Base-by-base conservation (phyloP, 2,329 filamentous ascomycete genomes). In the Fusarium protoensiforme region DNA sequence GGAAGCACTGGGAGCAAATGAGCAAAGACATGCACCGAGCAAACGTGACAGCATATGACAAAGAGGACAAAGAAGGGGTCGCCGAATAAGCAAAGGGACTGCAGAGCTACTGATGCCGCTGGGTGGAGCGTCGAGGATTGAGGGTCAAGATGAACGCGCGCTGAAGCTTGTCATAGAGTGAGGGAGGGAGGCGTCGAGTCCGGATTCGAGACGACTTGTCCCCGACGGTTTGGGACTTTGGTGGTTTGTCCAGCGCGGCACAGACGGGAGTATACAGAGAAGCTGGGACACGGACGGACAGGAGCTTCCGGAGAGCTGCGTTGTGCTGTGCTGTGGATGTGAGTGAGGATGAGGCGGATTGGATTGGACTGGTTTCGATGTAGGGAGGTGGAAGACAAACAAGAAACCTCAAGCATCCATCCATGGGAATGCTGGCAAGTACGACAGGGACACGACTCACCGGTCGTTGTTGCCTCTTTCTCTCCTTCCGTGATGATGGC, bases 1-100 rank as follows among this genome's bases (percentile, higher is more conserved):
- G 38, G 29, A 41, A 27, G 39, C 18, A 57, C 41, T 60, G 58
- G 35, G 60, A 74, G 58, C 46, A 46, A 69, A 69, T 51, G 64
- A 61, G 71, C 57, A 65, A 48, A 69, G 39, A 61, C 36, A 68
- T 64, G 64, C 61, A 60, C 35, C 58, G 64, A 74, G 33, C 54
- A 63, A 59, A 69, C 35, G 38, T 56, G 68, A 74, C 61, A 48
- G 39, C 64, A 72, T 22, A 64, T 61, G 61, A 66, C 38, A 63
- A 36, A 46, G 27, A 51, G 29, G 64, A 63, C 29, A 56, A 33
- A 46, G 24, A 57, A 61, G 36, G 35, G 29, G 33, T 29, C 24
- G 61, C 53, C 33, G 46, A 66, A 67, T 20, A 56, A 73, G 61
- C 68, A 43, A 61, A 54, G 41, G 69, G 48, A 20, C 66, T 60